Conservation (phyloP, 495 filamentous ascomycete genomes). For the Penicillium dipodomyicola region DNA sequence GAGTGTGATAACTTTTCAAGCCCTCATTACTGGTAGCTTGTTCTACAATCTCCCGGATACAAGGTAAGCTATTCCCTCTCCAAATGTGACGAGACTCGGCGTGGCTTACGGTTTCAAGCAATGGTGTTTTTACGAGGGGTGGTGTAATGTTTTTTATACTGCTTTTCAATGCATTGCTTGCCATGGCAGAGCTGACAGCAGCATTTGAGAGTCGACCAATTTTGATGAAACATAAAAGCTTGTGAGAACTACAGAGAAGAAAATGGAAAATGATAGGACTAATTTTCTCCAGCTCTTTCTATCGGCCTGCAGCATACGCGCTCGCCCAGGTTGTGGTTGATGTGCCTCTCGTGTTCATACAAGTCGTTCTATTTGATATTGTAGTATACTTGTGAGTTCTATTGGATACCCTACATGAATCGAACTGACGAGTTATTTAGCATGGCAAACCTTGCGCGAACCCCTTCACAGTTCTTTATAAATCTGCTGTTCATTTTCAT, state of each 20-base stretch:
- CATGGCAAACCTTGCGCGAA: slow-evolving; percentile 59
- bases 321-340: slow-evolving; percentile 77
- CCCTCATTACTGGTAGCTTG: slow-evolving; percentile 71
- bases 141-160: slow-evolving; percentile 71
- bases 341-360: slow-evolving; percentile 65
- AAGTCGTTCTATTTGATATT: slow-evolving; percentile 69
- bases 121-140: slow-evolving; percentile 48
- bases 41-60: slow-evolving; percentile 70
- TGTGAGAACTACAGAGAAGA: slow-evolving; percentile 27
- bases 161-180: slow-evolving; percentile 77
- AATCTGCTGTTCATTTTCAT: slow-evolving; percentile 58
- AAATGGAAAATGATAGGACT: neutral
- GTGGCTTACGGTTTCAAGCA: slow-evolving; percentile 22
- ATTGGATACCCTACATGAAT: neutral
- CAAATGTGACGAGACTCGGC: no score
- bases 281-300: slow-evolving; percentile 56
- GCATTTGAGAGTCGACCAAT: slow-evolving; percentile 71
- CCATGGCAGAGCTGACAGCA: slow-evolving; percentile 70
- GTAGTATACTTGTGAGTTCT: slow-evolving; percentile 66
- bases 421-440: slow-evolving; percentile 29
- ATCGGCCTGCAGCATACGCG: slow-evolving; percentile 75
- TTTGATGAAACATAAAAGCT: slow-evolving; percentile 78
- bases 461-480: slow-evolving; percentile 83
- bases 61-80: slow-evolving; percentile 24
- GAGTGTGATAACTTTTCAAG: slow-evolving; percentile 65